These are phyloP conservation scores for Earliella scabrosa DNA, from an alignment of 1,284 basidiomycete genomes.

Conservation along the genomic window DNA sequence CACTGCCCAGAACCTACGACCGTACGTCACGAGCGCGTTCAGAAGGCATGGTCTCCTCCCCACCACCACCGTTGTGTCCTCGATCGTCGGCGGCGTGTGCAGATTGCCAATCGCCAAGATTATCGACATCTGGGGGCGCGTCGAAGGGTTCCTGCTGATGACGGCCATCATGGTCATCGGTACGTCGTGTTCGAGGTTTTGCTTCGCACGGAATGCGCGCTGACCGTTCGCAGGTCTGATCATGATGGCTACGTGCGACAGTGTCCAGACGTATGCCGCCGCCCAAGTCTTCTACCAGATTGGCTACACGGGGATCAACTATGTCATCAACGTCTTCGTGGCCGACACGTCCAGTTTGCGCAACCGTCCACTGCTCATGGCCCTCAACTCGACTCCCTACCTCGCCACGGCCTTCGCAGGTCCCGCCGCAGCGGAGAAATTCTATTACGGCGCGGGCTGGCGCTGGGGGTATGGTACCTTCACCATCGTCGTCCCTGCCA, in stretches of 20 bases:
- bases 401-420: background rate
- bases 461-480: background rate
- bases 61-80: background rate
- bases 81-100: background rate
- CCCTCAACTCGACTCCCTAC: background rate
- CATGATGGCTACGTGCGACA: background rate
- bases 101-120: background rate
- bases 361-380: background rate
- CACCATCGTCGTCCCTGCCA: background rate
- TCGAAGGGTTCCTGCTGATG: background rate
- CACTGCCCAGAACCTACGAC: background rate
- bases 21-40: background rate
- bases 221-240: background rate
- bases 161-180: background rate
- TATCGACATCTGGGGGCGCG: background rate
- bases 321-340: background rate
- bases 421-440: background rate
- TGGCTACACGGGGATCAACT: background rate
- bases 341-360: background rate
- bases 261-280: background rate
- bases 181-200: too few relatives aligned
- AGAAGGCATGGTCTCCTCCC: background rate
- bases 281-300: background rate
- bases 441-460: background rate
- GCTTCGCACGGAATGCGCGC: background rate